Evolutionary conservation across 208 protist species (phyloP), one percentile per base, ranked within the genome.

Genomic region (Porcisia hertigi): DNA sequence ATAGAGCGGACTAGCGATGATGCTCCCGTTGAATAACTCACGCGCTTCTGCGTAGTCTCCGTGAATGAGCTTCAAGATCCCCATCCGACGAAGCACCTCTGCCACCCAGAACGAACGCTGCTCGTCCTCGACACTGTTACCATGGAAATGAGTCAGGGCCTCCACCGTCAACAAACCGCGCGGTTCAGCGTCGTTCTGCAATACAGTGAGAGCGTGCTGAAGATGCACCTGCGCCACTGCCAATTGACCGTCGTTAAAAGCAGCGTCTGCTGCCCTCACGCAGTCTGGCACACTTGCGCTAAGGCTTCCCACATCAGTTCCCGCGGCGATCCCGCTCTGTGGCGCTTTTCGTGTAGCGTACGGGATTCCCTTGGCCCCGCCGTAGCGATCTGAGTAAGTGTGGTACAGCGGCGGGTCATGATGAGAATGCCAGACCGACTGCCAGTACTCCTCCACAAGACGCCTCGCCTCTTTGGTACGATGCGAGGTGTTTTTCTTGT

Each of bases 391-490:
- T 11, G 88, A 94, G 59, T 88, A 92, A 39, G 88, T 90, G 81
- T 93, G 91, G 80, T 94, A 95, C 25, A 92, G 76, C 52, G 90
- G 88, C 23, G 88, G 82, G 59, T 95, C 91, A 34, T 82, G 72
- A 20, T 81, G 81, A 2, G 81, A 86, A 14, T 84, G 67, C 53
- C 88, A 54, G 7, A 96, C 87, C 16, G 84, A 91, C 11, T 82
- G 80, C 82, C 87, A 90, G 75, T 96, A 96, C 45, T 94, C 90
- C 75, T 97, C 90, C 23, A 97, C 88, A 1, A 96, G 84, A 25
- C 76, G 71, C 20, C 52, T 66, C 6, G 77, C 64, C 30, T 81
- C 77, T n/a, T 66, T 39, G 45, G 59, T 71, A 49, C 71, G 54
- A 57, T 12, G 64, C 16, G 49, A 14, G 5, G 65, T 6, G 23